Base-by-base conservation (phyloP, 2,329 filamentous ascomycete species). In the Neonectria sp. region DNA sequence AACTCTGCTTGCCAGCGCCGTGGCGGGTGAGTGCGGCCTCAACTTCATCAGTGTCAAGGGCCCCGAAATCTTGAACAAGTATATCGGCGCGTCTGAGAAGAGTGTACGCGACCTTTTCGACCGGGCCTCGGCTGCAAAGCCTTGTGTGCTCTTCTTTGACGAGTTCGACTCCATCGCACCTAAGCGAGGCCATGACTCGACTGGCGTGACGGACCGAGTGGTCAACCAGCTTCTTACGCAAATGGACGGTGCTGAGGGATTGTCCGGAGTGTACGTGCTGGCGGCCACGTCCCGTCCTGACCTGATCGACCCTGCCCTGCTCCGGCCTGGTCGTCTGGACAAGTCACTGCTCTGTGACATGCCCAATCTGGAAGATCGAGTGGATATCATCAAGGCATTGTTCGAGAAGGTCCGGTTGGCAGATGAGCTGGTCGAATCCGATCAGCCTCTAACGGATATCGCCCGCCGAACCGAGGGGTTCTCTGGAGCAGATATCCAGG, bases 1-100 rank as follows among this genome's bases (percentile, higher is more conserved):
- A 83, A 99, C 96, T 0, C 87, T 99, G 9, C 89, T 99, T 11
- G 96, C 97, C 24, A 97, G 94, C 65, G 96, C 96, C 0, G 95
- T 99, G n/a, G 96, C 97, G 13, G 95, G 95, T 63, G 96, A 99
- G 83, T 98, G 95, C 77, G 95, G 95, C 0, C 90, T 99, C 68
- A 99, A 99, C 81, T 99, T 99, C 82, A 99, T 99, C 81, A 95
- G 92, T 46, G 96, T 99, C 77, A 99, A 99, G 83, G 96, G 96
- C 0, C 96, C 96, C 0, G 97, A 99, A 80, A 98, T 99, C 66
- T 84, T 99, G 61, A 99, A 99, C 86, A 99, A 99, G 82, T 99
- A 99, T 80, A 99, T 99, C 66, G 96, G 96, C 77, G 96, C 96
- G 1, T 97, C 93, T 31, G 96, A 99, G 77, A 99, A 99, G 86